These are phyloP conservation scores for Epichloe festucae DNA, from an alignment of 2,329 filamentous ascomycete genomes.

Conservation along the genomic window DNA sequence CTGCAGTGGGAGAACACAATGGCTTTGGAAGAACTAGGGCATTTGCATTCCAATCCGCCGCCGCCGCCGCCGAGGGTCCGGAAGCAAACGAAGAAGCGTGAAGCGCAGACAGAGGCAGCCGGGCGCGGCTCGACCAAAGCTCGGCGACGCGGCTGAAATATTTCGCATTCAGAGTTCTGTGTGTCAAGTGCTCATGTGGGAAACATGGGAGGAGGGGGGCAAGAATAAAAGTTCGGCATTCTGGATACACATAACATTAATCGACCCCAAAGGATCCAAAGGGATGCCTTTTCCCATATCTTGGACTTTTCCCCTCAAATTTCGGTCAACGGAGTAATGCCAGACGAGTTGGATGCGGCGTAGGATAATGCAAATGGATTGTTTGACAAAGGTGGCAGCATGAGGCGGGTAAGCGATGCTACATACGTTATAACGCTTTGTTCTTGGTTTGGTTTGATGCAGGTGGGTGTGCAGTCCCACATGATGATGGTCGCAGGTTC, in stretches of 20 bases:
- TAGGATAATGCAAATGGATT: not conserved
- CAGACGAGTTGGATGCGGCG: not conserved
- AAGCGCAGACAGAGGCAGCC: slow-evolving; percentile 22
- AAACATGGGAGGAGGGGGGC: not conserved
- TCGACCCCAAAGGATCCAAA: no score
- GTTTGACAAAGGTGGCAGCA: not conserved
- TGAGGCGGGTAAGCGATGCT: not conserved
- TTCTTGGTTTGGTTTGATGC: not conserved
- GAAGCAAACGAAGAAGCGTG: slow-evolving; percentile 40
- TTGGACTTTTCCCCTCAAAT: no score
- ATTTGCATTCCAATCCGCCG: slow-evolving; percentile 42
- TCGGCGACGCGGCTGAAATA: slow-evolving; percentile 13
- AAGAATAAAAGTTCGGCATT: not conserved
- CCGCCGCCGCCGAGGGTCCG: slow-evolving; percentile 35
- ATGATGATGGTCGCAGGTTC: not conserved
- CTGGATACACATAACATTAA: not conserved
- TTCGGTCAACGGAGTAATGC: not conserved
- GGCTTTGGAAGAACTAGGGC: slow-evolving; percentile 42
- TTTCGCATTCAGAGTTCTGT: not conserved
- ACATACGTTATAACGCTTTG: not conserved
- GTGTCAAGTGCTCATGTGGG: not conserved
- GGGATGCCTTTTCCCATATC: no score
- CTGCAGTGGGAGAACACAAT: slow-evolving; percentile 43
- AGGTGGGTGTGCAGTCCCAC: not conserved
- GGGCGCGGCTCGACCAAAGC: slow-evolving; percentile 18